Evolutionary conservation across 495 filamentous ascomycete species (phyloP).

Genomic region (Extremus antarcticus): DNA sequence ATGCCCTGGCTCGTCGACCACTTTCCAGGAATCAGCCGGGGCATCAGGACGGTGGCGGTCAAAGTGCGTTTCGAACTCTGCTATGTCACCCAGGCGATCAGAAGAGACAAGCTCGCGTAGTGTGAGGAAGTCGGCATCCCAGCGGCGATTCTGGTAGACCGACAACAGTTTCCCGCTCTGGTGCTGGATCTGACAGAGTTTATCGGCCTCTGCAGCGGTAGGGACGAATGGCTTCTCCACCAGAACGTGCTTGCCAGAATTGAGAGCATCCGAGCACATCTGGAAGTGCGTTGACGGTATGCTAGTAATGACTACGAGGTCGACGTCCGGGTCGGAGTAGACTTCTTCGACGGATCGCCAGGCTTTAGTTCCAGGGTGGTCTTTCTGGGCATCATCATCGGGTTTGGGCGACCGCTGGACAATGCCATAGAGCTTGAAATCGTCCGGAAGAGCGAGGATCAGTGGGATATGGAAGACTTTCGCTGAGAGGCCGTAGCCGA

Average conservation of each 20-base stretch:
- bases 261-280: slow-evolving; percentile 55
- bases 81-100: slow-evolving; percentile 52
- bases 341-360: slow-evolving; percentile 52
- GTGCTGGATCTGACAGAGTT: slow-evolving; percentile 54
- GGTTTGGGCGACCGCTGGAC: slow-evolving; percentile 65
- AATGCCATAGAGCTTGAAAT: slow-evolving; percentile 61
- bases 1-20: slow-evolving; percentile 46
- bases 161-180: slow-evolving; percentile 53
- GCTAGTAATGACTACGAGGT: slow-evolving; percentile 67
- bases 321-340: slow-evolving; percentile 52
- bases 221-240: slow-evolving; percentile 87
- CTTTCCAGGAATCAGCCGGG: slow-evolving; percentile 53
- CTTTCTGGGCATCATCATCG: slow-evolving; percentile 52
- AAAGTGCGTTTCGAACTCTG: slow-evolving; percentile 78
- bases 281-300: slow-evolving; percentile 65
- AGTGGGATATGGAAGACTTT: slow-evolving; percentile 89
- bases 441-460: slow-evolving; percentile 49
- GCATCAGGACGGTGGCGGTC: slow-evolving; percentile 58
- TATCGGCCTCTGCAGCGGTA: slow-evolving; percentile 56
- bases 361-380: slow-evolving; percentile 55
- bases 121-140: slow-evolving; percentile 76
- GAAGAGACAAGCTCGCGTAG: slow-evolving; percentile 50
- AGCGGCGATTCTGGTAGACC: slow-evolving; percentile 87
- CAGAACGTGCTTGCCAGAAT: slow-evolving; percentile 70
- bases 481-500: slow-evolving; percentile 70